Evolutionary conservation across 352 stramenopile genomes (phyloP), one percentile per base, ranked within the genome.

Genomic region (Globisporangium orthogonon): DNA sequence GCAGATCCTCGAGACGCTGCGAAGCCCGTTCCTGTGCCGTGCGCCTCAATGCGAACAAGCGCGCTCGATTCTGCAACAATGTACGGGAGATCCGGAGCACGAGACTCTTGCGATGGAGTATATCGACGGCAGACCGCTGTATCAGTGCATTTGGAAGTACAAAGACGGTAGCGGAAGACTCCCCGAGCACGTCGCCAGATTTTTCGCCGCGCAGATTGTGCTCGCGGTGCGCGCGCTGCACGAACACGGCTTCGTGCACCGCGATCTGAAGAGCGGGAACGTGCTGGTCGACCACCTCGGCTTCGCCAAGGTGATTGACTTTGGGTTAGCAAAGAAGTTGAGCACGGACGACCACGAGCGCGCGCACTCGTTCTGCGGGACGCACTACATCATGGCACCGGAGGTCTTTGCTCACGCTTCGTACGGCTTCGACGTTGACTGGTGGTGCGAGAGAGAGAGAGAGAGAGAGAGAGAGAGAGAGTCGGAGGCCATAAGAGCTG

Each of bases 181-280:
- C 35, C 66, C 79, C 0, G 81, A 91, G 63, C 35, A 37, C 13
- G 60, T 91, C 0, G 69, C 79, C 3, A 81, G 70, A 50, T 76
- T 77, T 57, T 84, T 89, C 55, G 73, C 79, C 2, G 79, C 70
- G 9, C 83, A 94, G 62, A 60, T 94, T 43, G 79, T 89, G 44
- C 56, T 91, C 40, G 81, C 77, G 40, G 37, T 94, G 1, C 52
- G 62, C 43, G 66, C 71, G 53, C 30, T 94, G 2, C 81, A 94
- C 52, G 58, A 43, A 6, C 31, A 54, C 30, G 72, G 76, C n/a
- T 87, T 70, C 43, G 62, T 89, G n/a, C 81, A 94, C 52, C 79
- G 83, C 15, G 83, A 94, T 33, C 57, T 94, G 14, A 94, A 94
- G 59, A 94, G 77, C 51, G 83, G 83, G 15, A 94, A 94, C 50